A percentile compares a stretch with the other conserved stretches of the same genome.
phyloP scores from a whole-genome alignment of 495 filamentous ascomycete species.

The Pseudoneurospora amorphoporcata region DNA sequence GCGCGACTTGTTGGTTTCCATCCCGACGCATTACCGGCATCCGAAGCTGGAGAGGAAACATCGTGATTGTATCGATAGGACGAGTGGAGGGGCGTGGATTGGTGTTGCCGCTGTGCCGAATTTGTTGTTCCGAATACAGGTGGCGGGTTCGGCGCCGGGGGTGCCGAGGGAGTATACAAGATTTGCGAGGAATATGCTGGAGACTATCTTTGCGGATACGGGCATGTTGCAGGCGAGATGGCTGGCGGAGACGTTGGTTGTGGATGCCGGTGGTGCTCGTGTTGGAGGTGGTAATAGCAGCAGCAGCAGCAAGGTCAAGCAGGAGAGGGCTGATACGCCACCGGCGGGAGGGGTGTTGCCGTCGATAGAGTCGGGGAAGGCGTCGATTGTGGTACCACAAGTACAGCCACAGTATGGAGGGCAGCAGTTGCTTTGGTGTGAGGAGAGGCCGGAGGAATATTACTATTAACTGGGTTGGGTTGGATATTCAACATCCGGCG shows the following conservation, averaged over 20 bases:
- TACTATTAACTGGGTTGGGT: not conserved
- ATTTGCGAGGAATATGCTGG: constrained; percentile 29
- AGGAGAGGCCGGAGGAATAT: not conserved
- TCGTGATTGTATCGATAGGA: constrained; percentile 22
- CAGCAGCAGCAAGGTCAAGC: not conserved
- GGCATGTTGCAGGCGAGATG: constrained; percentile 36
- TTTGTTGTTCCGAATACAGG: constrained; percentile 31
- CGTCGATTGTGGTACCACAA: not conserved
- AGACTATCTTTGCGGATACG: constrained; percentile 32
- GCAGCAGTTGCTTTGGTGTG: not conserved
- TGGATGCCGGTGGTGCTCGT: not conserved
- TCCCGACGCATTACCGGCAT: constrained; percentile 37
- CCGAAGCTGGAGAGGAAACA: constrained; percentile 20
- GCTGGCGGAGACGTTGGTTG: constrained; percentile 25
- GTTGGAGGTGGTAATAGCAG: not conserved
- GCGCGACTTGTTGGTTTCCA: constrained; percentile 31
- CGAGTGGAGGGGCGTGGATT: constrained; percentile 28
- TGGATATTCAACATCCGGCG: not conserved
- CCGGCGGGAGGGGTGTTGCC: not conserved
- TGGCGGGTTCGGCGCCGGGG: constrained; percentile 32
- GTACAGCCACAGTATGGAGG: not conserved
- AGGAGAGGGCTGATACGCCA: not conserved
- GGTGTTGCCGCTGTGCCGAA: constrained; percentile 34
- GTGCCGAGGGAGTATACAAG: constrained; percentile 25
- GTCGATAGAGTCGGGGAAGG: not conserved